These are phyloP conservation scores for Paxillus involutus DNA, from an alignment of 768 basidiomycete species.

Conservation along the genomic window DNA sequence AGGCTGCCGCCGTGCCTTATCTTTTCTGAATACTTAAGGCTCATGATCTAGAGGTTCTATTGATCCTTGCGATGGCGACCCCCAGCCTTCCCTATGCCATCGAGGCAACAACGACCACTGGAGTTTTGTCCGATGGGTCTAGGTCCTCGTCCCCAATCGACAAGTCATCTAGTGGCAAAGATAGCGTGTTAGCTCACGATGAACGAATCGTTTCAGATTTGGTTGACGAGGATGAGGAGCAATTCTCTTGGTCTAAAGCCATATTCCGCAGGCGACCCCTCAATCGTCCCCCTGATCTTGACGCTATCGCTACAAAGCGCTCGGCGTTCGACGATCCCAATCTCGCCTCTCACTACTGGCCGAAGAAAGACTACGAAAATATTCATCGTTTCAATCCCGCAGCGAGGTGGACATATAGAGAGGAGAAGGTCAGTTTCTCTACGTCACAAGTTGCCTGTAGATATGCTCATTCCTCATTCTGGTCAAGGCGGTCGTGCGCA, in stretches of 20 bases:
- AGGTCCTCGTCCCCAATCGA: neutral
- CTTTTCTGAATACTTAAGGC: neutral
- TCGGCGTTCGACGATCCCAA: constrained; percentile 54
- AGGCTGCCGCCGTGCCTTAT: neutral
- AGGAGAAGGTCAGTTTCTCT: constrained; percentile 42
- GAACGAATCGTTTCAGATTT: neutral
- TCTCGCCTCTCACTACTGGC: constrained; percentile 45
- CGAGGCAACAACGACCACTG: neutral
- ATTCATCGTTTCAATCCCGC: constrained; percentile 54
- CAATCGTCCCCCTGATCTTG: constrained; percentile 18
- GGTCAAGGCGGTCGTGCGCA: constrained; percentile 46
- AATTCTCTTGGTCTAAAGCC: neutral
- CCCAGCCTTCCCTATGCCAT: neutral
- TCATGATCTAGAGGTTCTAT: no score
- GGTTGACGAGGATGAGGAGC: constrained; percentile 8
- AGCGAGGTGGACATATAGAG: constrained; percentile 59
- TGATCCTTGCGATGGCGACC: neutral
- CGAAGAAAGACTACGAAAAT: constrained; percentile 53
- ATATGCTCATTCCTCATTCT: neutral
- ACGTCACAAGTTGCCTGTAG: neutral
- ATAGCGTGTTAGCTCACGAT: neutral
- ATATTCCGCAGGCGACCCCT: constrained; percentile 6
- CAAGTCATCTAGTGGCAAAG: constrained; percentile 1
- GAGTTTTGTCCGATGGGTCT: neutral
- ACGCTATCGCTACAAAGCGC: constrained; percentile 47